Conservation (phyloP, 2,329 filamentous ascomycete genomes). For the Penicillium crustosum region DNA sequence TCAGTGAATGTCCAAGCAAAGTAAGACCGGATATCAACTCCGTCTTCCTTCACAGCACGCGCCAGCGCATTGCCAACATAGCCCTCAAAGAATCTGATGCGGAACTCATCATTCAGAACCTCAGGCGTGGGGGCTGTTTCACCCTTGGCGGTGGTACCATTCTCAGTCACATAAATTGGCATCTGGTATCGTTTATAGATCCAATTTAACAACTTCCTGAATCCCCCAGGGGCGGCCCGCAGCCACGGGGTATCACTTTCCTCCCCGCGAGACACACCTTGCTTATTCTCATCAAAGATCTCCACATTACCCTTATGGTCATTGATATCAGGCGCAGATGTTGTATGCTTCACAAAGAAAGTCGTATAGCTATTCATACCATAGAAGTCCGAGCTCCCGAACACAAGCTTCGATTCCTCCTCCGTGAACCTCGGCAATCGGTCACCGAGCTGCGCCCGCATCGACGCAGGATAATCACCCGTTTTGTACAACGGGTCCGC, state of each 20-base stretch:
- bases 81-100: slow-evolving; percentile 69
- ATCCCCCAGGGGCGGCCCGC: slow-evolving; percentile 68
- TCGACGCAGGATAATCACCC: slow-evolving; percentile 74
- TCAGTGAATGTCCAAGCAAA: slow-evolving; percentile 81
- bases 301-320: slow-evolving; percentile 75
- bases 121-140: slow-evolving; percentile 69
- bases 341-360: slow-evolving; percentile 73
- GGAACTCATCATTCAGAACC: slow-evolving; percentile 74
- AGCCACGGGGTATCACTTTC: slow-evolving; percentile 79
- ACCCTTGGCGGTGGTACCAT: slow-evolving; percentile 74
- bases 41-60: slow-evolving; percentile 59
- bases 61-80: slow-evolving; percentile 70
- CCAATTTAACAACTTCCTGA: slow-evolving; percentile 71
- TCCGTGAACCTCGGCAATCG: slow-evolving; percentile 70
- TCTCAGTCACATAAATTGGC: slow-evolving; percentile 81
- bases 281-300: slow-evolving; percentile 64
- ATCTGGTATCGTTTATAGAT: slow-evolving; percentile 68
- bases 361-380: slow-evolving; percentile 87
- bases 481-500: slow-evolving; percentile 74
- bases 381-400: slow-evolving; percentile 81
- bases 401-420: slow-evolving; percentile 67
- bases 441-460: slow-evolving; percentile 74
- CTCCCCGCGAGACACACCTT: slow-evolving; percentile 68
- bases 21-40: slow-evolving; percentile 72
- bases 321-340: slow-evolving; percentile 51